Evolutionary conservation across 2,329 filamentous ascomycete species (phyloP), one percentile per base, ranked within the genome.

Genomic region (Aplosporella prunicola): DNA sequence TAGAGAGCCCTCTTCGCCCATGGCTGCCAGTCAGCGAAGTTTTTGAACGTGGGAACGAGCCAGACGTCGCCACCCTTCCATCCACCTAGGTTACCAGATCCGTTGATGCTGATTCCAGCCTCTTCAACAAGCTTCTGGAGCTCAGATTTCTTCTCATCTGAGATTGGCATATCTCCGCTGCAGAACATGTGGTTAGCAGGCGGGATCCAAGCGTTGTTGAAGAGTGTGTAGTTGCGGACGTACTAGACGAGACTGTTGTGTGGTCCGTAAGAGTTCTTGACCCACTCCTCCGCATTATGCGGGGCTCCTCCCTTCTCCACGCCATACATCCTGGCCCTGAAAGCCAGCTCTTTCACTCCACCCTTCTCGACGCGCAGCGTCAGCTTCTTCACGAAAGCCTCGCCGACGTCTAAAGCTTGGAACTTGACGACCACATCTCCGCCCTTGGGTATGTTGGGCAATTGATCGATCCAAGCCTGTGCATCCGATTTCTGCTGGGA

Each of bases 201-300:
- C 15, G 27, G 9, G 8, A 14, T 11, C 8, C 8, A 11, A 7
- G 14, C 27, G 14, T 29, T 8, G 9, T 29, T 16, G 14, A 29
- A 29, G 9, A 8, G 22, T 8, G 22, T 24, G 22, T 8, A 8
- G 10, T 14, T 29, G 13, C 20, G 26, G 3, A 58, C 60, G 48
- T 47, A 63, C 60, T 64, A 64, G 39, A 65, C 44, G 37, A 66
- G 43, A 42, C 58, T 63, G 30, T 59, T 43, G 52, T 66, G 62
- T 24, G 62, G 61, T 35, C 41, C 44, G 40, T 58, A 66, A 22
- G 37, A 34, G 20, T 53, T 43, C 6, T 53, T 45, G 4, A 46
- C 50, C 61, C 61, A 64, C 7, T 34, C 39, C 20, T 44, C 39
- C 1, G 51, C 37, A 4, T 22, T 23, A n/a, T 20, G 9, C n/a